Evolutionary conservation across 1,284 basidiomycete species (phyloP).

Genomic region (Grifola frondosa): DNA sequence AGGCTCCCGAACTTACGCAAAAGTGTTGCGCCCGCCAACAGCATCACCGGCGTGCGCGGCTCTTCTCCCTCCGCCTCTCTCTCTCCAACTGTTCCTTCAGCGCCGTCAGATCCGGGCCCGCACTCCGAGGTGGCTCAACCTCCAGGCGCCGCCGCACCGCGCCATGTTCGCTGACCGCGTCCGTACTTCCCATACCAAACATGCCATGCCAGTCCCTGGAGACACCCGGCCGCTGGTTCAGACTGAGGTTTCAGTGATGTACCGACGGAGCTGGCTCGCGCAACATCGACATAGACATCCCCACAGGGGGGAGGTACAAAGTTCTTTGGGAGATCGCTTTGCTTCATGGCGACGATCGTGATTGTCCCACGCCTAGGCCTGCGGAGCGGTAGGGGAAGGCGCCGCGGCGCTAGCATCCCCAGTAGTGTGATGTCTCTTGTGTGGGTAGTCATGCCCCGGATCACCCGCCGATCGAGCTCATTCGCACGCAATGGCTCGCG

Average conservation of each 20-base stretch:
- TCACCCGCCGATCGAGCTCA: conserved; percentile 83
- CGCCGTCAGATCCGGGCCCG: conserved; percentile 51
- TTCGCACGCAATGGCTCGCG: conserved; percentile 85
- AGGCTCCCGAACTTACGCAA: conserved; percentile 72
- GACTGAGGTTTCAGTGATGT: conserved; percentile 69
- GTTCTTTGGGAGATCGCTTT: conserved; percentile 20
- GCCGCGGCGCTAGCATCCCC: conserved; percentile 52
- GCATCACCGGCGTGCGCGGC: conserved; percentile 29
- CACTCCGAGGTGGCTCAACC: conserved; percentile 46
- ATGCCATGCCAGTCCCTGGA: conserved; percentile 40
- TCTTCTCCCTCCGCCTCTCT: conserved; percentile 23
- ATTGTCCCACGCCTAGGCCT: conserved; percentile 58
- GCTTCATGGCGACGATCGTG: no score
- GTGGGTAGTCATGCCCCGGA: conserved; percentile 87
- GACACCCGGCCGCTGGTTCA: conserved; percentile 64
- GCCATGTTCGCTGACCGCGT: conserved; percentile 41
- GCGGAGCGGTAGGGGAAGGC: conserved; percentile 57
- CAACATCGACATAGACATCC: conserved; percentile 38
- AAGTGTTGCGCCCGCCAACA: conserved; percentile 59
- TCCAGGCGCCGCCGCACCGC: conserved; percentile 26
- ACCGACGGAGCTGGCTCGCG: conserved; percentile 64
- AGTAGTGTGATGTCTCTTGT: conserved; percentile 75
- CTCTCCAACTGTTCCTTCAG: conserved; percentile 41
- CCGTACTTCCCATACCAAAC: conserved; percentile 43
- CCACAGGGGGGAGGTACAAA: conserved; percentile 27